Evolutionary conservation across 768 basidiomycete genomes (phyloP).

Genomic region (Hemileccinum impolitum): DNA sequence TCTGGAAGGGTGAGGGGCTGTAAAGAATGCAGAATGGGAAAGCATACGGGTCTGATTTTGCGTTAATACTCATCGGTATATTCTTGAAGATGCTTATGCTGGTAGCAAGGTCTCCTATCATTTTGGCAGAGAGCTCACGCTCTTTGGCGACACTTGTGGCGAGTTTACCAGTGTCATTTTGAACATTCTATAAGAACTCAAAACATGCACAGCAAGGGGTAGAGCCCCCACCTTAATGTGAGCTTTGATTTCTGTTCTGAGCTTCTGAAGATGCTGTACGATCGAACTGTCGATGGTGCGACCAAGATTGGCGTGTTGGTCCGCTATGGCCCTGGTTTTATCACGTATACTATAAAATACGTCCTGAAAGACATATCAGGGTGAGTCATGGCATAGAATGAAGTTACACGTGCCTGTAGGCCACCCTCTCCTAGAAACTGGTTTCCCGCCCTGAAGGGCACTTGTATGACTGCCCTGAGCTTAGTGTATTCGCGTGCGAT

Average conservation of each 20-base stretch:
- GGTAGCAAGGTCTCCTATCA: slow-evolving; percentile 84
- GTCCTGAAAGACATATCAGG: slow-evolving; percentile 48
- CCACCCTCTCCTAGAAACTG: slow-evolving; percentile 99
- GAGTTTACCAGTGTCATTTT: slow-evolving; percentile 93
- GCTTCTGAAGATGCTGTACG: slow-evolving; percentile 95
- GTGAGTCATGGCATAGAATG: not conserved
- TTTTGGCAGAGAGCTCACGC: slow-evolving; percentile 74
- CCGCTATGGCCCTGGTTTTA: slow-evolving; percentile 89
- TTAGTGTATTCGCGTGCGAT: slow-evolving; percentile 91
- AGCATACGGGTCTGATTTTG: slow-evolving; percentile 35
- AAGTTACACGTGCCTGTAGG: slow-evolving; percentile 56
- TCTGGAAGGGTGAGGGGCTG: slow-evolving; percentile 29
- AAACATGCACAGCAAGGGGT: not conserved
- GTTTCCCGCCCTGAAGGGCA: slow-evolving; percentile 92
- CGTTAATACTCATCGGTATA: slow-evolving; percentile 81
- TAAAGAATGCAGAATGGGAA: not conserved
- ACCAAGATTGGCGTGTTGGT: slow-evolving; percentile 94
- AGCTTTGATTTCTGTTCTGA: slow-evolving; percentile 93
- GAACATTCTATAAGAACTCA: slow-evolving; percentile 61
- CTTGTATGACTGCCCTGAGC: slow-evolving; percentile 93
- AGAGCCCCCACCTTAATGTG: slow-evolving; percentile 74
- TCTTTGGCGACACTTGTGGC: slow-evolving; percentile 91
- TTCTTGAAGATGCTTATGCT: slow-evolving; percentile 92
- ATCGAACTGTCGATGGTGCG: slow-evolving; percentile 96
- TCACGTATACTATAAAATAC: slow-evolving; percentile 91